These are phyloP conservation scores for Metschnikowia borealis DNA, from an alignment of 805 yeast genomes.

Conservation along the genomic window DNA sequence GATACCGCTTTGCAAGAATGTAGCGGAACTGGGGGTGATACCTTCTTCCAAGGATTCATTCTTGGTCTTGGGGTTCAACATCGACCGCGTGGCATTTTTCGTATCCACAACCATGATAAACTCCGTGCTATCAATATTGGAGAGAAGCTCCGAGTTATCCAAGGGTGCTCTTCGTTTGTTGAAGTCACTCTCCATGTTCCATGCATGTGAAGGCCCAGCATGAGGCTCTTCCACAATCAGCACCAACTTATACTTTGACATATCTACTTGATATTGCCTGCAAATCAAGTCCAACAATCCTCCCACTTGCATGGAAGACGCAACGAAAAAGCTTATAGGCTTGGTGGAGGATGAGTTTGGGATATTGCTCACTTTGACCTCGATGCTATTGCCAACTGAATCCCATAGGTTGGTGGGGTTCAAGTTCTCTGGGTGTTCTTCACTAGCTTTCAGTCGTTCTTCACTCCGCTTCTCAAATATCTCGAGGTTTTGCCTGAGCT, in stretches of 20 bases:
- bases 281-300: conserved; percentile 24
- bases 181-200: conserved; percentile 1
- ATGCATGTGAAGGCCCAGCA: background rate
- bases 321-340: conserved; percentile 14
- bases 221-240: background rate
- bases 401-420: background rate
- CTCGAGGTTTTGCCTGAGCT: conserved; percentile 27
- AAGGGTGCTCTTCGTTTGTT: conserved; percentile 3
- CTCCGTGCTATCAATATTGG: conserved; percentile 9
- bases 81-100: conserved; percentile 9
- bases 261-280: conserved; percentile 25
- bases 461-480: conserved; percentile 13
- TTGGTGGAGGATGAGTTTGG: conserved; percentile 12
- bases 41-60: conserved; percentile 19
- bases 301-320: conserved; percentile 15
- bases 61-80: conserved; percentile 11
- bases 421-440: conserved; percentile 2
- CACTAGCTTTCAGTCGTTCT: conserved; percentile 6
- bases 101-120: conserved; percentile 20
- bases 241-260: conserved; percentile 19
- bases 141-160: conserved; percentile 8
- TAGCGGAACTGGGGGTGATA: conserved; percentile 28
- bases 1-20: conserved; percentile 19
- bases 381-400: conserved; percentile 10
- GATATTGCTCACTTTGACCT: conserved; percentile 14